These are phyloP conservation scores for Pichia ethanolica DNA, from an alignment of 805 yeast genomes.

Conservation along the genomic window DNA sequence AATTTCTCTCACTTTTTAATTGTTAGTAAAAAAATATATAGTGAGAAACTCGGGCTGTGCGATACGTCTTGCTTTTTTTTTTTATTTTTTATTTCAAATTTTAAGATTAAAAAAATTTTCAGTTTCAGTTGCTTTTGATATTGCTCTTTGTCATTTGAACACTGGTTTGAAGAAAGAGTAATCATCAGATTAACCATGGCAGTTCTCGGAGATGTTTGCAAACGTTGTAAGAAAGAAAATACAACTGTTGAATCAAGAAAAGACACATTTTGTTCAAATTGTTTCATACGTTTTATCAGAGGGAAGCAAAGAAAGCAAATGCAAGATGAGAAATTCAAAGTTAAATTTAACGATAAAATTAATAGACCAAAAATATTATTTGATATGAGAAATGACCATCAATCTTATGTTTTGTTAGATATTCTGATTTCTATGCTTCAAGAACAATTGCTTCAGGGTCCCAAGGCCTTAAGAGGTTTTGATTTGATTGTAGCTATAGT, in stretches of 20 bases:
- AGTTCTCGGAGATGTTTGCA: constrained; percentile 28
- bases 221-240: constrained; percentile 39
- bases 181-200: background rate
- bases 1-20: too few relatives aligned
- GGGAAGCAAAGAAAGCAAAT: constrained; percentile 78
- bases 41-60: too few relatives aligned
- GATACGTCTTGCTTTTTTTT: too few relatives aligned
- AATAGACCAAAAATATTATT: constrained; percentile 42
- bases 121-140: background rate
- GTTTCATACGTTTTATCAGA: constrained; percentile 66
- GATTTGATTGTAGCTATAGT: constrained; percentile 35
- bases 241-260: constrained; percentile 48
- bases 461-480: constrained; percentile 65
- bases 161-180: too few relatives aligned
- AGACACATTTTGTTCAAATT: constrained; percentile 55
- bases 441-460: constrained; percentile 51
- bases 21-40: too few relatives aligned
- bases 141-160: too few relatives aligned
- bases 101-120: too few relatives aligned
- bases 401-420: constrained; percentile 65
- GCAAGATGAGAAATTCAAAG: constrained; percentile 66
- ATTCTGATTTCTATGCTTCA: constrained; percentile 50
- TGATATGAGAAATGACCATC: constrained; percentile 58
- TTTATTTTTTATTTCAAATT: too few relatives aligned
- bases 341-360: constrained; percentile 45